These are phyloP conservation scores for Collybia mongolica DNA, from an alignment of 768 basidiomycete species.

Conservation along the genomic window DNA sequence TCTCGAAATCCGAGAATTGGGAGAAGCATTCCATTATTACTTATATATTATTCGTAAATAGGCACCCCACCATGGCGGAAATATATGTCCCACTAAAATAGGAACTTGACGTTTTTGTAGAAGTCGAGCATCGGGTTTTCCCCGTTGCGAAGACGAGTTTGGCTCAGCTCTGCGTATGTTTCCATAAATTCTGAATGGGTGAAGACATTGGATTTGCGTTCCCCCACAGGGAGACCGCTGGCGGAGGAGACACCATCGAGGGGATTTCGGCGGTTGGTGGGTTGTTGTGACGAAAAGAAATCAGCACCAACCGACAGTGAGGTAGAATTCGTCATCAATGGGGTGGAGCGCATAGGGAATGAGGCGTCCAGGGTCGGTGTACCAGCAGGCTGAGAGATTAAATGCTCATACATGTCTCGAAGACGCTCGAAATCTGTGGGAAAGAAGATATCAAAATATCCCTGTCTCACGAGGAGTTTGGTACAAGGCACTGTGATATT, in stretches of 20 bases:
- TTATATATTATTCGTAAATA: constrained; percentile 58
- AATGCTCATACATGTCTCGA: constrained; percentile 87
- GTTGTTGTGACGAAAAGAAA: constrained; percentile 72
- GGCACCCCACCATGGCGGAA: not conserved
- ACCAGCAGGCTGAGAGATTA: constrained; percentile 58
- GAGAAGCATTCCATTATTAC: constrained; percentile 84
- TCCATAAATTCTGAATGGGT: constrained; percentile 87
- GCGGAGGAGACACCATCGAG: constrained; percentile 71
- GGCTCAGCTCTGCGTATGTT: constrained; percentile 74
- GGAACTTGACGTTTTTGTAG: constrained; percentile 92
- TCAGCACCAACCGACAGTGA: constrained; percentile 52
- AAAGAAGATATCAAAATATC: constrained; percentile 99
- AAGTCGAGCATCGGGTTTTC: constrained; percentile 89
- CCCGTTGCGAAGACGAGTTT: constrained; percentile 73
- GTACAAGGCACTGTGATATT: constrained; percentile 85
- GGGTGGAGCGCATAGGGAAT: constrained; percentile 42
- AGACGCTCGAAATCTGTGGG: constrained; percentile 87
- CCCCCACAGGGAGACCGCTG: constrained; percentile 77
- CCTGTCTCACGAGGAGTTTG: constrained; percentile 90
- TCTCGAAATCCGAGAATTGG: constrained; percentile 68
- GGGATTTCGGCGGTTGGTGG: constrained; percentile 56
- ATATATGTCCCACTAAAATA: constrained; percentile 54
- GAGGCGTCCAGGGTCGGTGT: constrained; percentile 25
- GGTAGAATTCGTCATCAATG: constrained; percentile 48
- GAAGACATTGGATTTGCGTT: constrained; percentile 80